Evolutionary conservation across 1,284 basidiomycete genomes (phyloP), one percentile per base, ranked within the genome.

Genomic region (Schizophyllum amplum): DNA sequence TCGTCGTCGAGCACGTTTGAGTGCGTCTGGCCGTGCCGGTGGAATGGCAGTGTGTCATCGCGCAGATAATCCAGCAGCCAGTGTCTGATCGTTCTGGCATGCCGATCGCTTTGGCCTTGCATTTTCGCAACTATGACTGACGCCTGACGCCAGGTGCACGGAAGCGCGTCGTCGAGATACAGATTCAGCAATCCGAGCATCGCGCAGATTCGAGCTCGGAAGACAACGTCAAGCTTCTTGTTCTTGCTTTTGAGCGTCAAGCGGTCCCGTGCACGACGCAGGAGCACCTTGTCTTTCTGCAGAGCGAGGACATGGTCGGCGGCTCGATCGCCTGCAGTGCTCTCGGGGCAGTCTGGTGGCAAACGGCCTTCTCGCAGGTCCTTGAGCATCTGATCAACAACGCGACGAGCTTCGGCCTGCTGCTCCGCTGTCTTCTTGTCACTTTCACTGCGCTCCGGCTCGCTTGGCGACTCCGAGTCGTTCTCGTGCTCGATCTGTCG

Each of bases 151-250:
- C 67, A 70, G 5, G 63, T 62, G 55, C 63, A 71, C 2, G 57
- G 59, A 2, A 70, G 55, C 26, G 67, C 54, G 1, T 62, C 47
- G 57, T 71, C 65, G 5, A 72, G 61, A 33, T 68, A 69, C 11
- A 71, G 54, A 54, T 70, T 71, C 17, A 72, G 48, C 1, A 64
- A 62, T 5, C 56, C 68, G 25, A 67, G 56, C 69, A 72, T 72
- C 2, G 62, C 63, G 1, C 62, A 63, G 9, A 72, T 61, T 4
- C 60, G 52, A 15, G 55, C 58, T 11, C 55, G 58, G 46, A 67
- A 62, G 51, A 67, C 57, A 24, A 64, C 58, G 60, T 66, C 57
- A 15, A 56, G 4, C 6, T 50, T 59, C 13, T 56, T 55, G 46
- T 59, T 46, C n/a, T n/a, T n/a, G n/a, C 11, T 51, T 22, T 59